phyloP scores from a whole-genome alignment of 2,329 filamentous ascomycete species.

The Byssothecium circinans region DNA sequence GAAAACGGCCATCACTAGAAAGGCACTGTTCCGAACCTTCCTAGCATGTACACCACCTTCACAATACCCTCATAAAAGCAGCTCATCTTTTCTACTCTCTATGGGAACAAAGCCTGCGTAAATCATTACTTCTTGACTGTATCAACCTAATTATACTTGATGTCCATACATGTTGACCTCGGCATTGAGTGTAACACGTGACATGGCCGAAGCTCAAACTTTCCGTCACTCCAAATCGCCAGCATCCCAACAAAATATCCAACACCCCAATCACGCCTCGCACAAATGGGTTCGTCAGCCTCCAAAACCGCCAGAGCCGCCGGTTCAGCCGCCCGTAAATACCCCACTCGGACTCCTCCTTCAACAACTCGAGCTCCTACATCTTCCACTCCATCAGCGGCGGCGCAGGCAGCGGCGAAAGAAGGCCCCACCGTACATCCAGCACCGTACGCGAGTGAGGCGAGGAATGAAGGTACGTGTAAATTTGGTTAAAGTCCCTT shows the following conservation, averaged over 20 bases:
- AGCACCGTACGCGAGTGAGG: constrained; percentile 41
- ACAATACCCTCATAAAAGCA: not conserved
- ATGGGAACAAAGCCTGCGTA: too few species aligned
- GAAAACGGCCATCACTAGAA: constrained; percentile 40
- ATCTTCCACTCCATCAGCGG: constrained; percentile 31
- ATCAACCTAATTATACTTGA: too few species aligned
- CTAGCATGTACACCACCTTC: not conserved
- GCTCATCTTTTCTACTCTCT: not conserved
- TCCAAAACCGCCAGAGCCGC: constrained; percentile 59
- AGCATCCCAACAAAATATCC: constrained; percentile 28
- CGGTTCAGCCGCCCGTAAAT: constrained; percentile 56
- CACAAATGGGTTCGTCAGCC: constrained; percentile 58
- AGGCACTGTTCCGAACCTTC: too few species aligned
- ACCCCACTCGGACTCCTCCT: constrained; percentile 53
- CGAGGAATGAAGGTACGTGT: constrained; percentile 43
- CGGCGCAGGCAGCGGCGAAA: constrained; percentile 26
- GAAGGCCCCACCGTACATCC: constrained; percentile 48
- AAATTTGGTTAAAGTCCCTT: too few species aligned
- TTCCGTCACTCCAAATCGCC: constrained; percentile 14
- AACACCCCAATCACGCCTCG: constrained; percentile 11
- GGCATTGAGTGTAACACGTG: not conserved
- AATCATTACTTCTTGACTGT: too few species aligned
- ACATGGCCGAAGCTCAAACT: constrained; percentile 15
- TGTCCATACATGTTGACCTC: too few species aligned
- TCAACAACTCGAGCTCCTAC: constrained; percentile 33